phyloP scores from a whole-genome alignment of 352 stramenopile genomes.

The Phytophthora europaea region DNA sequence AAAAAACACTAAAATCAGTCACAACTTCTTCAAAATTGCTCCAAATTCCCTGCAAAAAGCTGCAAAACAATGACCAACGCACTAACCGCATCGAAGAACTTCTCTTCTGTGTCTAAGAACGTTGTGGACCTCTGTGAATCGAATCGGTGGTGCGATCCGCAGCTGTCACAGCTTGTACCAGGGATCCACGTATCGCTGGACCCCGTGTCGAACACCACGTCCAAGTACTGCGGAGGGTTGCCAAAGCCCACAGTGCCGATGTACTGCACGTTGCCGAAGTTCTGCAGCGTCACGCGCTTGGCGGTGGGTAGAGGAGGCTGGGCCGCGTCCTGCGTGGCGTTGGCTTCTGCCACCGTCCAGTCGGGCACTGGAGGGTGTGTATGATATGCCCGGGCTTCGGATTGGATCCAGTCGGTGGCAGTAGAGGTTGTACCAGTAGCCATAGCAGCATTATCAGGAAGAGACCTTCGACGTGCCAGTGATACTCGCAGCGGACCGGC shows the following conservation, averaged over 20 bases:
- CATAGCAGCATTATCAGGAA: not conserved
- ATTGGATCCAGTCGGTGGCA: constrained; percentile 32
- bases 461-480: constrained; percentile 22
- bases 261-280: constrained; percentile 91
- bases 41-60: constrained; percentile 14
- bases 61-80: not conserved
- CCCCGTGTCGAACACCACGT: constrained; percentile 85
- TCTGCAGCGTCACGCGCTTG: constrained; percentile 70
- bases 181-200: constrained; percentile 89
- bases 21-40: constrained; percentile 13
- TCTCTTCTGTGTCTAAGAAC: constrained; percentile 77
- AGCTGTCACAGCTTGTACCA: constrained; percentile 53
- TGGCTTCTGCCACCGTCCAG: constrained; percentile 16
- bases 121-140: constrained; percentile 62
- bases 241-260: constrained; percentile 79
- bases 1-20: constrained; percentile 14
- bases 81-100: constrained; percentile 75
- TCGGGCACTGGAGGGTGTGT: not conserved
- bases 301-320: constrained; percentile 37
- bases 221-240: constrained; percentile 69
- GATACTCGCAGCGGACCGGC: constrained; percentile 26
- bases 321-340: constrained; percentile 22
- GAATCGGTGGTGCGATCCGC: constrained; percentile 70
- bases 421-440: not conserved
- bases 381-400: constrained; percentile 12